A percentile compares a stretch with the other conserved stretches of the same genome.
Evolutionary conservation across 768 basidiomycete genomes (phyloP).

Genomic region (Trametes gibbosa): DNA sequence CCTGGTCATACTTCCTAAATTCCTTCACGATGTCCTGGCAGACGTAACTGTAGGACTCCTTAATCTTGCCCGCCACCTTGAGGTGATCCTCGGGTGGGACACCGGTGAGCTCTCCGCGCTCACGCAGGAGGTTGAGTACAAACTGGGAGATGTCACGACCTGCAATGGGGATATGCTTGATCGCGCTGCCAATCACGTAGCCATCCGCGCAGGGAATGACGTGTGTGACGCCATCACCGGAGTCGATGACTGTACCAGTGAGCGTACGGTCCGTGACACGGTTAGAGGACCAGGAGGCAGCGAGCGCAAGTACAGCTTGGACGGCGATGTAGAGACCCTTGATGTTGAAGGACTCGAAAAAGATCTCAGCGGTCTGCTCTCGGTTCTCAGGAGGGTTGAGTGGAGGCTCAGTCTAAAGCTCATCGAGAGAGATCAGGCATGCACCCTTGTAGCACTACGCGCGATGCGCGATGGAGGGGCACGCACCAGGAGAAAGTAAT

Average conservation of each 20-base stretch:
- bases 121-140: constrained; percentile 92
- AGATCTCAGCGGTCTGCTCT: constrained; percentile 98
- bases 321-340: constrained; percentile 98
- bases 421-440: background rate
- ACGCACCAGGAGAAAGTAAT: constrained; percentile 93
- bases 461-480: background rate
- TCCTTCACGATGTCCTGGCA: constrained; percentile 99
- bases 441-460: background rate
- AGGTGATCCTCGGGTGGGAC: constrained; percentile 96
- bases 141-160: constrained; percentile 97
- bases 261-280: constrained; percentile 86
- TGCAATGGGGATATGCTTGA: constrained; percentile 98
- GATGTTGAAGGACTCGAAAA: constrained; percentile 99
- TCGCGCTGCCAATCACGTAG: constrained; percentile 97
- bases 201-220: constrained; percentile 96
- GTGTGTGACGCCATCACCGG: constrained; percentile 98
- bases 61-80: constrained; percentile 87
- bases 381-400: constrained; percentile 98
- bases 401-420: constrained; percentile 90
- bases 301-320: constrained; percentile 96
- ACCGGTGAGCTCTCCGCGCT: constrained; percentile 86
- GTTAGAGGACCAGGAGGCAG: constrained; percentile 94
- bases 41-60: constrained; percentile 97
- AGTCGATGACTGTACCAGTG: constrained; percentile 97
- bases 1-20: constrained; percentile 96